phyloP scores from a whole-genome alignment of 805 yeast genomes.

The Candida krabiensis region DNA sequence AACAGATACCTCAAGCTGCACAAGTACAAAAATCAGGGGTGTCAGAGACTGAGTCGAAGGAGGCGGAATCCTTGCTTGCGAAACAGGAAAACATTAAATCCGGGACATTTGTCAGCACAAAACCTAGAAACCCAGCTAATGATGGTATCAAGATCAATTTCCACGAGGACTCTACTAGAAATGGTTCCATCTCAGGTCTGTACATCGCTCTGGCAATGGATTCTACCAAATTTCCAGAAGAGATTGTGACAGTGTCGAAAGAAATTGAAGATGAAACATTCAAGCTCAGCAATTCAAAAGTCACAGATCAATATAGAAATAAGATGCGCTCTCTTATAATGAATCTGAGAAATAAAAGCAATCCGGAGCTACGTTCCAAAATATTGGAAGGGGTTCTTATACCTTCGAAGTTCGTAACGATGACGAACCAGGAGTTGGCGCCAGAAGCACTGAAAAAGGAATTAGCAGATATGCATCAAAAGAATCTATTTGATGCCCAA shows the following conservation, averaged over 20 bases:
- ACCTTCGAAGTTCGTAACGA: constrained; percentile 65
- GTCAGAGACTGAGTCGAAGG: constrained; percentile 13
- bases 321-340: constrained; percentile 84
- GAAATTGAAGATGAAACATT: constrained; percentile 75
- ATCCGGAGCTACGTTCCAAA: constrained; percentile 76
- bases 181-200: constrained; percentile 77
- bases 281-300: constrained; percentile 55
- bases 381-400: constrained; percentile 66
- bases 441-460: constrained; percentile 87
- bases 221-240: constrained; percentile 49
- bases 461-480: constrained; percentile 79
- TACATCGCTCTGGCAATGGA: constrained; percentile 90
- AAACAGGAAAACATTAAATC: constrained; percentile 20
- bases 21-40: constrained; percentile 13
- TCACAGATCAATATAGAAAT: constrained; percentile 67
- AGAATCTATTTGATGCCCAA: constrained; percentile 93
- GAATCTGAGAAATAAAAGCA: constrained; percentile 85
- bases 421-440: constrained; percentile 95
- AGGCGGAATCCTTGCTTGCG: constrained; percentile 18
- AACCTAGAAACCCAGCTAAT: constrained; percentile 73
- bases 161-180: constrained; percentile 77
- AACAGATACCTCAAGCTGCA: constrained; percentile 7
- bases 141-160: constrained; percentile 75
- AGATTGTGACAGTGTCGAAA: constrained; percentile 61
- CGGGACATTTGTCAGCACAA: constrained; percentile 42